Base-by-base conservation (phyloP, 2,329 filamentous ascomycete genomes). In the Exophiala phaeomuriformis region DNA sequence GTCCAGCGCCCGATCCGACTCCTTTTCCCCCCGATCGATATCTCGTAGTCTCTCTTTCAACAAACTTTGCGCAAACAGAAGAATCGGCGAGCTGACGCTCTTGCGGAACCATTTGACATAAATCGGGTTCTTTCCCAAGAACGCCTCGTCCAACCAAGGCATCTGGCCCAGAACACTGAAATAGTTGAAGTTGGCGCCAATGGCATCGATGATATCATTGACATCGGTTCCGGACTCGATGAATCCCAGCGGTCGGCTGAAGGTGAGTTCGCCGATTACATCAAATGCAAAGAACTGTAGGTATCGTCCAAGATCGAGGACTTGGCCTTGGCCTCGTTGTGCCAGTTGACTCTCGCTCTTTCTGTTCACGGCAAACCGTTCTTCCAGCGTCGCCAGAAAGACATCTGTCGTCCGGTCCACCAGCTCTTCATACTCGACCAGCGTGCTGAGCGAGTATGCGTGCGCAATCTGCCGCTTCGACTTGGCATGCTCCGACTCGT, bases 381-480 rank as follows among this genome's bases (percentile, higher is more conserved):
- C 50, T 48, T 68, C 63, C 29, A 69, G n/a, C 28, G 51, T 56
- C 6, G 51, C 12, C 31, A 66, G 63, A 6, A 69, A 64, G 1
- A 57, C 60, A 12, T 54, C 30, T 1, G 67, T 67, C 0, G 67
- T 70, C 1, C 57, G 63, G 48, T 72, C 68, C 4, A 71, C 69
- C 31, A 69, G 66, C 1, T 64, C 64, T 49, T 71, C 69, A 41
- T 69, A 72, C 7, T 69, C 67, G 4, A 73, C 65, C 8, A 75
- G 53, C 0, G 66, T 72, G 19, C 64, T 70, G 63, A 76, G 66
- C 1, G 70, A 67, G 55, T 75, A 75, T 0, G 68, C 65, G 33
- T 64, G 63, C 0, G 72, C 68, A 8, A 74, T 66, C 0, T 68
- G 63, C 9, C 69, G 66, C 44, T 71, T 72, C 4, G 72, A 69